Conservation (phyloP, 305 asterid genomes). For the Solanum aculeatissimum region DNA sequence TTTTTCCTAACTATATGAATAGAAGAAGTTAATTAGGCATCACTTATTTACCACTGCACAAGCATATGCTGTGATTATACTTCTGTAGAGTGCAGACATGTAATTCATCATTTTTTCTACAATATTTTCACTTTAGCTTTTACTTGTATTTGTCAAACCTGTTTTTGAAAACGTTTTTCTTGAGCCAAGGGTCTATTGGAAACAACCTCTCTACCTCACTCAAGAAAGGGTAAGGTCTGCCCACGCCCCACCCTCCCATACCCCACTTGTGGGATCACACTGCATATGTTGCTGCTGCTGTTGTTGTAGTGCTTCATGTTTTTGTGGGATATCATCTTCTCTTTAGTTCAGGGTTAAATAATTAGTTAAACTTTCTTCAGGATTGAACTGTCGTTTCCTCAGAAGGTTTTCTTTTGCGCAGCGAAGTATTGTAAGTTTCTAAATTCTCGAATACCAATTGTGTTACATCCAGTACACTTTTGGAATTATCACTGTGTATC, state of each 20-base stretch:
- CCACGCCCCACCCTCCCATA: background rate
- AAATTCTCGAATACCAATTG: background rate
- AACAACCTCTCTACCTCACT: background rate
- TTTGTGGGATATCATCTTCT: background rate
- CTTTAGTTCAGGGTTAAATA: background rate
- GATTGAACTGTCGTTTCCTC: conserved; percentile 27
- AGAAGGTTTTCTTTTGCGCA: conserved; percentile 34
- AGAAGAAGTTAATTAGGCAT: background rate
- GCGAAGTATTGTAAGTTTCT: conserved; percentile 53
- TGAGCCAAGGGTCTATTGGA: background rate
- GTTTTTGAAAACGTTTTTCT: background rate
- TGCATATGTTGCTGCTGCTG: background rate
- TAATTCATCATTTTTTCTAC: background rate
- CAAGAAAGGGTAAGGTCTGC: background rate
- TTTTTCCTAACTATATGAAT: background rate
- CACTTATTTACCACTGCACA: background rate
- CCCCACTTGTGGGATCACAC: background rate
- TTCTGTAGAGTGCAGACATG: background rate
- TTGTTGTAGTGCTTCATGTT: background rate
- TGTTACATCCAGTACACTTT: background rate
- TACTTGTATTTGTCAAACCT: background rate
- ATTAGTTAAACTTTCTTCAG: conserved; percentile 22
- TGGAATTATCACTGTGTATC: background rate
- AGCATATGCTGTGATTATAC: background rate
- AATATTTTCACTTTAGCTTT: background rate